A percentile compares a stretch with the other conserved stretches of the same genome.
Conservation (phyloP, 2,329 filamentous ascomycete species). For the Camptophora hylomeconis region DNA sequence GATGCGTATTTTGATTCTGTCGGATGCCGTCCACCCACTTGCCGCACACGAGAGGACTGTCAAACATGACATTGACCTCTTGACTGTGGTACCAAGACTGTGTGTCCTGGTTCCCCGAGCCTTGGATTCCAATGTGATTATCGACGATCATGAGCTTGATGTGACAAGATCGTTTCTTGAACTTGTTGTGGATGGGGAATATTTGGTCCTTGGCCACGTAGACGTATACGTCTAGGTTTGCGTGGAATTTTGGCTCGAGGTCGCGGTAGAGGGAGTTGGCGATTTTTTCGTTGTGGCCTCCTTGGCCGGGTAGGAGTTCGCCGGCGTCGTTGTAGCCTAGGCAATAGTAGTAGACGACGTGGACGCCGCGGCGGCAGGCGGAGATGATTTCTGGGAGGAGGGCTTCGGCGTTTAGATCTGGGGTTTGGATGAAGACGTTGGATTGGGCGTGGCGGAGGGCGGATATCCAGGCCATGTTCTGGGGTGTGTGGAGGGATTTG, state of each 20-base stretch:
- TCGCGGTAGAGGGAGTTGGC: conserved; percentile 48
- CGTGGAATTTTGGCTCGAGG: conserved; percentile 35
- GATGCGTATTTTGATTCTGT: conserved; percentile 53
- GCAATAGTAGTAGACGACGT: conserved; percentile 59
- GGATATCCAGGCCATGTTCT: conserved; percentile 64
- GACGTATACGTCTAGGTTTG: conserved; percentile 48
- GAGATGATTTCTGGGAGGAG: conserved; percentile 50
- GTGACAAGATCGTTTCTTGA: conserved; percentile 57
- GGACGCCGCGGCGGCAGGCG: conserved; percentile 54
- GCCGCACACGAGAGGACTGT: conserved; percentile 47
- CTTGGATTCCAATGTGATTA: conserved; percentile 54
- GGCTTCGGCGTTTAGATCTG: conserved; percentile 60
- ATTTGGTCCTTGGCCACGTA: conserved; percentile 65
- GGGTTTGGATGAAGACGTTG: conserved; percentile 64
- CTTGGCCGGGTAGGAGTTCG: conserved; percentile 62
- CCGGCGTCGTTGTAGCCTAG: conserved; percentile 70
- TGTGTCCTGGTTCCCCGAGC: conserved; percentile 66
- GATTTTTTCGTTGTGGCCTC: conserved; percentile 62
- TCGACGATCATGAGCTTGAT: conserved; percentile 68
- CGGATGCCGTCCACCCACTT: conserved; percentile 50
- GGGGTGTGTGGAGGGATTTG: conserved; percentile 49
- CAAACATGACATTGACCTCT: conserved; percentile 65
- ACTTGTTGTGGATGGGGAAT: conserved; percentile 50
- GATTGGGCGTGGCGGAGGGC: conserved; percentile 50
- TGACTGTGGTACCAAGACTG: conserved; percentile 69